Evolutionary conservation across 2,329 filamentous ascomycete genomes (phyloP), one percentile per base, ranked within the genome.

Genomic region (Cladosporium colombiae): DNA sequence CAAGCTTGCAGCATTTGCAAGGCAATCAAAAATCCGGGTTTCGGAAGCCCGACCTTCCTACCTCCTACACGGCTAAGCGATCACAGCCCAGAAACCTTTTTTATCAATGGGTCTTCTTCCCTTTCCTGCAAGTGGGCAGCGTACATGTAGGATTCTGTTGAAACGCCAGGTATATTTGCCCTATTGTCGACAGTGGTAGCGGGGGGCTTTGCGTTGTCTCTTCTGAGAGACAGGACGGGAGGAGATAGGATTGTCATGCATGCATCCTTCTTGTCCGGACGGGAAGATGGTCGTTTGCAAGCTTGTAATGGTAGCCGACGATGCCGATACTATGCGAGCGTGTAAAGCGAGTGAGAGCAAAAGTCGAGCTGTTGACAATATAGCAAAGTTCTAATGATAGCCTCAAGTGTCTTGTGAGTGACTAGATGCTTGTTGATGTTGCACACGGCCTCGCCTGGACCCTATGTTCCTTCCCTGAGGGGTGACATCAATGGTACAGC

Each of bases 401-500:
- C n/a, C 40, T 21, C 3, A 18, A 21, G 7, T 46, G 10, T 21
- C 40, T 46, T 46, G 40, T 7, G 23, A 46, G 40, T 21, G n/a
- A 46, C 11, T 21, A 3, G 3, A 13, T 46, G 40, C n/a, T 46
- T 18, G n/a, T 44, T 46, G n/a, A 21, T 21, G 10, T 18, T n/a
- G 35, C 5, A 40, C 35, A 40, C 6, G 35, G 35, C 40, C 40
- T 46, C 8, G 40, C 40, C 23, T 46, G 40, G n/a, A 46, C 40
- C 40, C 40, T 46, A 21, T 46, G 40, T 46, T 46, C 33, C 40
- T 46, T 46, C 40, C 8, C n/a, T 5, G 49, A 52, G 29, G 50
- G 29, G 52, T 55, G 52, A 55, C 52, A 55, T 55, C 52, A 55
- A 55, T 21, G 18, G 40, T 55, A 33, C 52, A 55, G 52, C 52